Percentiles rank a stretch among this genome's conserved stretches.
Conservation (phyloP, 768 basidiomycete species). For the Amanita molliuscula region DNA sequence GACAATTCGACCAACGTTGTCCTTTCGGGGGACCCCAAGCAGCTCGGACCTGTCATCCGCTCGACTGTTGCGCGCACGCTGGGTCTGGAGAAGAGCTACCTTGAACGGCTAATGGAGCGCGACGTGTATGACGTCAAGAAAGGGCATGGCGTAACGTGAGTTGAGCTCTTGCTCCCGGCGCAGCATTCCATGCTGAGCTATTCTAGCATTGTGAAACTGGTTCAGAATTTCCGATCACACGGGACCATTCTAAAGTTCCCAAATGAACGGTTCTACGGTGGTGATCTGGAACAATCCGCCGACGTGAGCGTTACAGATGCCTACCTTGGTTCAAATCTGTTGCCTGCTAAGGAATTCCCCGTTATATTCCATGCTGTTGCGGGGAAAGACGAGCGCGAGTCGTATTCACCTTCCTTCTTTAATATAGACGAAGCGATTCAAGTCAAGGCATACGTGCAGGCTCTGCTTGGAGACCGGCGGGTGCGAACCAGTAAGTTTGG, state of each 20-base stretch:
- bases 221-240: constrained; percentile 61
- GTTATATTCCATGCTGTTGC: constrained; percentile 50
- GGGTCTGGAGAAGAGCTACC: constrained; percentile 48
- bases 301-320: constrained; percentile 27
- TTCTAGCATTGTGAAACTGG: constrained; percentile 48
- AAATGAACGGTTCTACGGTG: constrained; percentile 47
- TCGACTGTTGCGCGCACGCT: constrained; percentile 45
- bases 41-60: constrained; percentile 59
- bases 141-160: constrained; percentile 20
- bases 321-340: constrained; percentile 27
- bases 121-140: constrained; percentile 27
- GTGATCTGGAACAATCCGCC: constrained; percentile 40
- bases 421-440: constrained; percentile 50
- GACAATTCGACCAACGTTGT: constrained; percentile 43
- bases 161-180: constrained; percentile 1
- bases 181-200: background rate
- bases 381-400: constrained; percentile 59
- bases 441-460: constrained; percentile 40
- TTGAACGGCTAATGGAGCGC: constrained; percentile 49
- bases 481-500: constrained; percentile 27
- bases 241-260: constrained; percentile 49
- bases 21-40: constrained; percentile 62
- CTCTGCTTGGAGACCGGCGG: constrained; percentile 24
- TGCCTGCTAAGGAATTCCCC: constrained; percentile 41
- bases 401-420: constrained; percentile 61